Evolutionary conservation across 345 rosid species (phyloP), one percentile per base, ranked within the genome.

Genomic region (Mercurialis annua): DNA sequence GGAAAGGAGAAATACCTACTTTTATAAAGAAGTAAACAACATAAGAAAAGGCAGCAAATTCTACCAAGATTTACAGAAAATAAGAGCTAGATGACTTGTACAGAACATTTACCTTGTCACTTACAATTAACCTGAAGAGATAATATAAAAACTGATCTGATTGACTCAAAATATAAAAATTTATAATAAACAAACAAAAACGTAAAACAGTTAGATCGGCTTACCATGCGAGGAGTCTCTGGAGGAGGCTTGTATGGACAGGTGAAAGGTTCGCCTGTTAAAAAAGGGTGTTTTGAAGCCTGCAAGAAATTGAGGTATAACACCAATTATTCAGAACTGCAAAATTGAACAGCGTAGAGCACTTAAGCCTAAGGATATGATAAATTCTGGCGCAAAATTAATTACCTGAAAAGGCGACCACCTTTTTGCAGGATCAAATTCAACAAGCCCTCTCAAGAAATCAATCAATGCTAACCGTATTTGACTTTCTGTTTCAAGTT

Each of bases 371-470:
- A 62, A 55, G 64, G 48, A 33, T 40, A 18, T 31, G 53, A 73
- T 23, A 44, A 67, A 24, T 64, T 62, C 58, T n/a, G 17, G 43
- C 55, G 68, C 64, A 65, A 67, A 59, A 16, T 52, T 40, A 59
- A 73, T 58, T 63, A 95, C 98, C 98, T 95, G 99, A 77, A 83
- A 86, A 73, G 99, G 99, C 26, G 99, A 92, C 99, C 99, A 95
- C 63, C 99, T 87, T 85, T 90, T 92, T 47, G 85, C 97, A 56
- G 99, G 99, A 83, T 95, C 99, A 71, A 95, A 92, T 86, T 92
- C 98, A 65, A 95, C 90, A 67, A 95, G 92, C 79, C 99, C 99
- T 77, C 89, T 87, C 75, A 95, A 84, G 81, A 95, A 95, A 87
- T 95, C 99, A 78, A 95, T 71, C 81, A 95, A 78, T 73, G 99